Base-by-base conservation (phyloP, 2,329 filamentous ascomycete genomes). In the Claviceps sp. region DNA sequence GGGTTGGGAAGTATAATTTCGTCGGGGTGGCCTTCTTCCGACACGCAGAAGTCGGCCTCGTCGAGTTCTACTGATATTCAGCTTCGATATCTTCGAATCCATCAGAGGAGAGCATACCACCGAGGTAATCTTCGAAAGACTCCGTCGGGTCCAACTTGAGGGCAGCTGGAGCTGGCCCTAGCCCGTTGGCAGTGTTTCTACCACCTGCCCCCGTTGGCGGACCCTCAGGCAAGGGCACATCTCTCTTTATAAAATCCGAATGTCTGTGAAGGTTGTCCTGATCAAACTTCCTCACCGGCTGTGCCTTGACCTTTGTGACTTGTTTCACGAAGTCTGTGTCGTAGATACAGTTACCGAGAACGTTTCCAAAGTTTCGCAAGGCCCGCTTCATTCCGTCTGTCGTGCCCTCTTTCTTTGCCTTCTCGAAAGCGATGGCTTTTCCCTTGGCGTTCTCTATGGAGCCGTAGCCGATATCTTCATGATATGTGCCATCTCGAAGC, bases 271-370 rank as follows among this genome's bases (percentile, higher is more conserved):
- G 74, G 42, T 84, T 84, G n/a, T 78, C 76, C 55, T 86, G 81
- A 58, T 91, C 82, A 70, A 89, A 95, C 66, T 79, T 88, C 34
- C 81, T 78, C 47, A 68, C 63, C 4, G 88, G 86, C 52, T 78
- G 76, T 16, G 83, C 79, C 73, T 95, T 97, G 62, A 98, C 75
- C 70, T 88, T 95, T 50, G 84, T 86, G n/a, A 97, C 86, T 65
- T 88, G 90, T 50, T 82, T 77, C 52, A 98, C 74, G 64, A 95
- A 98, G 55, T 91, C 84, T 68, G 96, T 95, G 71, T 98, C 93
- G 69, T 98, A 97, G 54, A 98, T 83, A 72, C 93, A 98, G 65
- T 97, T 98, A n/a, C 93, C 93, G 51, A 98, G 74, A 16, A 97
- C 85, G 61, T 97, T 97, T 54, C 93, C 93, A 68, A 98, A 98